A percentile compares a stretch with the other conserved stretches of the same genome.
Conservation (phyloP, 257 asterid species). For the Leptodermis oblonga region DNA sequence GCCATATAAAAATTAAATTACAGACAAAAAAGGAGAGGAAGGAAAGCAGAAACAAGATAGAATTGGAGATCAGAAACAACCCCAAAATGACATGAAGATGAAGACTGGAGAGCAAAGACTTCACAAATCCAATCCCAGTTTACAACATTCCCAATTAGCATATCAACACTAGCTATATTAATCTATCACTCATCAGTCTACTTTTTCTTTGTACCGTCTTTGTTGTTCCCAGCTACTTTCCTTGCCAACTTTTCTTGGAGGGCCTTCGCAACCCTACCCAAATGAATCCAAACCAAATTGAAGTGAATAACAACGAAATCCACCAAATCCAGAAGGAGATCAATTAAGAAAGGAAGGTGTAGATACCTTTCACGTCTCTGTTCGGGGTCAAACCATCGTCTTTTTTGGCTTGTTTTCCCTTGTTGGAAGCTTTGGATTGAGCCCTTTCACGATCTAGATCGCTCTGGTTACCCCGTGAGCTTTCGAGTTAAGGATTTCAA, state of each 20-base stretch:
- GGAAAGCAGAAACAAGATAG: no score
- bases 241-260: constrained; percentile 63
- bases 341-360: no score
- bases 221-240: constrained; percentile 55
- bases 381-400: constrained; percentile 79
- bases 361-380: constrained; percentile 74
- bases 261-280: constrained; percentile 76
- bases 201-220: constrained; percentile 36
- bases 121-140: constrained; percentile 16
- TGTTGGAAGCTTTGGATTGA: constrained; percentile 55
- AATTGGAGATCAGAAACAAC: no score
- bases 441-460: constrained; percentile 88
- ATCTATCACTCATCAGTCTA: constrained; percentile 11
- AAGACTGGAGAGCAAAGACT: no score
- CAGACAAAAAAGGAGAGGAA: no score
- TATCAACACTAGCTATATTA: neutral
- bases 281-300: constrained; percentile 1
- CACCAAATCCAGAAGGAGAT: neutral
- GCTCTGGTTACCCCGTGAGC: constrained; percentile 72
- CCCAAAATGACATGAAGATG: neutral
- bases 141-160: neutral
- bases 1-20: no score
- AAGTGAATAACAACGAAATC: neutral
- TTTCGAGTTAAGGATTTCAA: constrained; percentile 37
- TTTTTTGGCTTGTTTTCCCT: constrained; percentile 39